These are phyloP conservation scores for Pleurotus cornucopiae DNA, from an alignment of 768 basidiomycete species.

Conservation along the genomic window DNA sequence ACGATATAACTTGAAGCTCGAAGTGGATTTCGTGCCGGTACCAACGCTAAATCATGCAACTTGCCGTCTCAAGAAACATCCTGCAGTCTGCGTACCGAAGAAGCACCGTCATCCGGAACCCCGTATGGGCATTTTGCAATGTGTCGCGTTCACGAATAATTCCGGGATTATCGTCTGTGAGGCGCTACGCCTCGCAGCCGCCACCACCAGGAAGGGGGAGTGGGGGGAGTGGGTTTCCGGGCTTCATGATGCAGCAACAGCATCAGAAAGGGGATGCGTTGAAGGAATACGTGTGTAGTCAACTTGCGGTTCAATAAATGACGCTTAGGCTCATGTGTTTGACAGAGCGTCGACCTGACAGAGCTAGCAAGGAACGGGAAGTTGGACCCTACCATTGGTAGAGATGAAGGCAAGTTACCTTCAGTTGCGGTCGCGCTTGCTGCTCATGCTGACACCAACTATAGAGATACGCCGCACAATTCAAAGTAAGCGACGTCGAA, in stretches of 20 bases:
- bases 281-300: conserved; percentile 59
- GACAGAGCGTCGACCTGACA: conserved; percentile 78
- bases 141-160: not conserved
- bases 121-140: not conserved
- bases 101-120: not conserved
- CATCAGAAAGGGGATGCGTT: conserved; percentile 80
- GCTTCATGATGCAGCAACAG: conserved; percentile 54
- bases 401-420: conserved; percentile 64
- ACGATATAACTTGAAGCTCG: not conserved
- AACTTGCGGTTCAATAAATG: not conserved
- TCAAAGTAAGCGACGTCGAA: conserved; percentile 56
- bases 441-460: not conserved
- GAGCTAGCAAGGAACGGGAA: conserved; percentile 82
- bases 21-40: not conserved
- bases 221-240: conserved; percentile 59
- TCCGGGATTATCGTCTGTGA: conserved; percentile 10
- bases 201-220: conserved; percentile 35
- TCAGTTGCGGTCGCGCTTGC: not conserved
- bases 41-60: not conserved
- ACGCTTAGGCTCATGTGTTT: not conserved
- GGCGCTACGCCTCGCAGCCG: conserved; percentile 41
- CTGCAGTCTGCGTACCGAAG: not conserved
- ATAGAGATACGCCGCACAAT: conserved; percentile 85
- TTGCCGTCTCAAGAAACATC: not conserved
- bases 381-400: conserved; percentile 85